Conservation (phyloP, 2,329 filamentous ascomycete species). For the Fusarium nelsonii region DNA sequence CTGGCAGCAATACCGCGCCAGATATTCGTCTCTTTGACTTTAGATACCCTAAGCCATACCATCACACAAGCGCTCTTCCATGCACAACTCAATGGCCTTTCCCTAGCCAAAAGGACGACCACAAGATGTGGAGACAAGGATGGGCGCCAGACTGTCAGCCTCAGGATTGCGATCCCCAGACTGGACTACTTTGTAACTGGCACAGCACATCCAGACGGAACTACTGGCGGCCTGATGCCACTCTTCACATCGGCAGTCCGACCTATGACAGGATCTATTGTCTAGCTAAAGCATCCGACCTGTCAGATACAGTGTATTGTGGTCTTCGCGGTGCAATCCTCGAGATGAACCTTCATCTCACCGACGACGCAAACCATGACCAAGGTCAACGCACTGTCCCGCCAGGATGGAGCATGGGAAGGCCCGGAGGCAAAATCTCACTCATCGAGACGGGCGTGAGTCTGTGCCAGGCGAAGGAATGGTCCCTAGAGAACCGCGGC, state of each 20-base stretch:
- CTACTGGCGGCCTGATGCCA: conserved; percentile 64
- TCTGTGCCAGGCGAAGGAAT: conserved; percentile 42
- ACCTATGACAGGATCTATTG: conserved; percentile 57
- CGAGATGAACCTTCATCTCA: conserved; percentile 55
- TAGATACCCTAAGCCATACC: conserved; percentile 62
- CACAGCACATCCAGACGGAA: conserved; percentile 59
- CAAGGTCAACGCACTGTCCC: conserved; percentile 35
- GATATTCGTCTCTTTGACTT: conserved; percentile 67
- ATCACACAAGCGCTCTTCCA: conserved; percentile 62
- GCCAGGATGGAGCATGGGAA: conserved; percentile 44
- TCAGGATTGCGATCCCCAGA: conserved; percentile 52
- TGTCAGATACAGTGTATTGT: conserved; percentile 62
- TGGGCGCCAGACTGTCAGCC: conserved; percentile 29
- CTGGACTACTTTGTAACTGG: conserved; percentile 59
- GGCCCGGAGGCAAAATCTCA: conserved; percentile 37
- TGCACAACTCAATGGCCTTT: conserved; percentile 58
- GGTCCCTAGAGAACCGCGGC: conserved; percentile 36
- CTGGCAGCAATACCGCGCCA: conserved; percentile 59
- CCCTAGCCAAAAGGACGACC: conserved; percentile 40
- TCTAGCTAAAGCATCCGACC: conserved; percentile 61
- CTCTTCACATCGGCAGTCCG: conserved; percentile 58
- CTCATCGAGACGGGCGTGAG: conserved; percentile 52
- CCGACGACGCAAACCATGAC: conserved; percentile 35
- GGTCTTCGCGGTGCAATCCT: conserved; percentile 62
- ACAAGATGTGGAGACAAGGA: conserved; percentile 17